Conservation (phyloP, 2,329 filamentous ascomycete species). For the Aureobasidium melanogenum region DNA sequence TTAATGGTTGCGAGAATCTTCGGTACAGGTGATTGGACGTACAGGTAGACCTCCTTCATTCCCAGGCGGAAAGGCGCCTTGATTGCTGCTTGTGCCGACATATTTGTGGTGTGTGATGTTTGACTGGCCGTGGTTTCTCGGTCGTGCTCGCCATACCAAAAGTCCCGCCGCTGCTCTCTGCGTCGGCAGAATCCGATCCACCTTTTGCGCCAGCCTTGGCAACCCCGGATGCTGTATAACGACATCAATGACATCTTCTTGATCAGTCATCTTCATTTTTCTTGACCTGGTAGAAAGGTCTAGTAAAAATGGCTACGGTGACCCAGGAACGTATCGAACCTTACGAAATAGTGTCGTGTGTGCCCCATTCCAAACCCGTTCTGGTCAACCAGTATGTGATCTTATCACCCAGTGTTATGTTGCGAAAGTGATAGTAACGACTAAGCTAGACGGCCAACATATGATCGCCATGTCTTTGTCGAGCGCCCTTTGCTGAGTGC, state of each 20-base stretch:
- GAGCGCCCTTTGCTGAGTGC: slow-evolving; percentile 56
- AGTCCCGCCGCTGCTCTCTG: background rate
- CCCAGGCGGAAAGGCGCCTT: slow-evolving; percentile 24
- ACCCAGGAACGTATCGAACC: slow-evolving; percentile 3
- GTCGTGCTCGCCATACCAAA: slow-evolving; percentile 9
- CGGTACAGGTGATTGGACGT: slow-evolving; percentile 12
- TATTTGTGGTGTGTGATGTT: background rate
- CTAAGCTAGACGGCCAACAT: slow-evolving; percentile 16
- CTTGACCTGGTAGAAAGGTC: background rate
- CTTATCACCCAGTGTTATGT: too few species aligned
- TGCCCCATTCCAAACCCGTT: slow-evolving; percentile 9
- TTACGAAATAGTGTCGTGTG: background rate
- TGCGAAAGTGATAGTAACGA: background rate
- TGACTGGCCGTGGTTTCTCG: background rate
- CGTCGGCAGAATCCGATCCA: background rate
- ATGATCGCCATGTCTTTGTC: slow-evolving; percentile 43
- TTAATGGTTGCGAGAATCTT: background rate
- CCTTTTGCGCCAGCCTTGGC: background rate
- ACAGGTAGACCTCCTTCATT: slow-evolving; percentile 29
- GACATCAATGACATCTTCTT: too few species aligned
- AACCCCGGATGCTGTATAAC: background rate
- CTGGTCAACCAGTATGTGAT: slow-evolving; percentile 5
- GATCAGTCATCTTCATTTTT: background rate
- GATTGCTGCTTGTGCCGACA: background rate
- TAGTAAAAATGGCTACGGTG: background rate